Conservation (phyloP, 2,329 filamentous ascomycete species). For the Pseudogymnoascus destructans region DNA sequence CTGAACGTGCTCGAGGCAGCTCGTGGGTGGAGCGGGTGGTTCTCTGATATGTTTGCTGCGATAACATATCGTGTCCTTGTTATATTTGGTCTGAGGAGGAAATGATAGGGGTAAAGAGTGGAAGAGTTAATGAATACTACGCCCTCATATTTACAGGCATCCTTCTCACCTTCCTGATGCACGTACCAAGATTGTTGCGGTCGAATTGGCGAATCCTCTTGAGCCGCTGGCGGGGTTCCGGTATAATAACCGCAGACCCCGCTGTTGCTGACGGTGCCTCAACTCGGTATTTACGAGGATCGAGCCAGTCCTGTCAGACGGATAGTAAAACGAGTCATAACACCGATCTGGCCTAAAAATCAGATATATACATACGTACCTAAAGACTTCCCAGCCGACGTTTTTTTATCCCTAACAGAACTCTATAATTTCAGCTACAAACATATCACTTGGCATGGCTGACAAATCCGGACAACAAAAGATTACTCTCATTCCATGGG, state of each 20-base stretch:
- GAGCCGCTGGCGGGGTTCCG: background rate
- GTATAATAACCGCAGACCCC: background rate
- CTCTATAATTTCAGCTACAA: background rate
- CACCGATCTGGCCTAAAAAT: background rate
- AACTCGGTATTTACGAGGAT: background rate
- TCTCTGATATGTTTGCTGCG: conserved; percentile 17
- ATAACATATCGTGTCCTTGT: conserved; percentile 17
- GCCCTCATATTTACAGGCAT: background rate
- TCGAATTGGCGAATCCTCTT: background rate
- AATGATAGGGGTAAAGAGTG: conserved; percentile 4
- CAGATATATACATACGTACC: background rate
- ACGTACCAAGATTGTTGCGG: background rate
- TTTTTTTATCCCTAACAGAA: background rate
- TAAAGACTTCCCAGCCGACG: background rate
- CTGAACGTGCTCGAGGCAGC: conserved; percentile 37
- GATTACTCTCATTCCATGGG: conserved; percentile 34
- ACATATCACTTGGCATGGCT: background rate
- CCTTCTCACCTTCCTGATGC: background rate
- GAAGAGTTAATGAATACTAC: background rate
- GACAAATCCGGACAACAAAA: conserved; percentile 12
- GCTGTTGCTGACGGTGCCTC: background rate
- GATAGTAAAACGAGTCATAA: background rate
- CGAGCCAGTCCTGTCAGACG: background rate
- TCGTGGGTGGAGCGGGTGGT: conserved; percentile 40
- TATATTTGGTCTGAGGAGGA: background rate